Evolutionary conservation across 805 yeast genomes (phyloP), one percentile per base, ranked within the genome.

Genomic region (Spathaspora sp.): DNA sequence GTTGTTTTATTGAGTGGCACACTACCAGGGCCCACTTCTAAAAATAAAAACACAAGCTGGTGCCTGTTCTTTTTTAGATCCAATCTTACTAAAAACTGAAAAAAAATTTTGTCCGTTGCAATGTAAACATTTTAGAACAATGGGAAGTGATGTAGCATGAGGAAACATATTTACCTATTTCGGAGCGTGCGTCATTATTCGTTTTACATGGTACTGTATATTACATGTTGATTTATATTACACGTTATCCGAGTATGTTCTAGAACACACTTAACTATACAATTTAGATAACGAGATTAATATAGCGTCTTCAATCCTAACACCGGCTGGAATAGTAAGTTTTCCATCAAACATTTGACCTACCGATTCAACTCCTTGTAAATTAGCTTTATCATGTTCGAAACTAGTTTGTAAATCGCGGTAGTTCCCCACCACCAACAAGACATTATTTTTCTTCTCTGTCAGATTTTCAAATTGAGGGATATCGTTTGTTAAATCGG

Each of bases 341-440:
- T 77, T 72, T 2, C 86, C 84, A 65, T 90, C 96, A 64, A 90
- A 86, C 72, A 90, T 77, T 54, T 83, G 85, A 12, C 76, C 68
- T 1, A 85, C 82, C 42, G 72, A 73, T 0, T 73, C 73, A 8
- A 86, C 79, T 2, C 79, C 84, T 49, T 75, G 81, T 45, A 87
- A 69, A 50, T 69, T 75, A 16, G 67, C 67, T 42, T 71, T 68
- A 51, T 84, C 90, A 28, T 64, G 63, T 20, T 72, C 63, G 55
- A 88, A 87, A n/a, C 85, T 70, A 10, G 57, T 58, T 45, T 74
- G 72, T 10, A 86, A 64, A 55, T 86, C 87, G 11, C 66, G 67
- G 80, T 86, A 82, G 56, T 81, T 83, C 2, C 92, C 86, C 46
- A 84, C 75, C 1, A 89, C 76, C 12, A 90, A 58, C 46, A 89